Conservation (phyloP, 805 yeast species). For the Cyberlindnera maritima region DNA sequence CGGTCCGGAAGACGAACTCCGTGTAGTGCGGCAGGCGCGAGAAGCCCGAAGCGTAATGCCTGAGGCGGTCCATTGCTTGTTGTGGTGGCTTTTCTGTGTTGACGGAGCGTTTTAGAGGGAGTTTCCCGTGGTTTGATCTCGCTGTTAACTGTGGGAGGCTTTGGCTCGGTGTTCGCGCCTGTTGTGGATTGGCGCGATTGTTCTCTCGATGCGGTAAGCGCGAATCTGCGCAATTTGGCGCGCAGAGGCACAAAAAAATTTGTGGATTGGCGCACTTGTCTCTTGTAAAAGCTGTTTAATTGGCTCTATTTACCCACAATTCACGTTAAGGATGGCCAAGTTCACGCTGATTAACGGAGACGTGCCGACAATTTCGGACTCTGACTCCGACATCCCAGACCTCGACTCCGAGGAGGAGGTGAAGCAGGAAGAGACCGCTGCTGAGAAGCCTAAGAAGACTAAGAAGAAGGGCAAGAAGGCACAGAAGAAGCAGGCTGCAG, state of each 20-base stretch:
- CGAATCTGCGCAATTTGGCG: slow-evolving; percentile 5
- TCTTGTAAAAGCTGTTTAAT: background rate
- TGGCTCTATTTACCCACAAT: background rate
- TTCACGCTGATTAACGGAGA: slow-evolving; percentile 45
- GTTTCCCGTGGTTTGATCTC: background rate
- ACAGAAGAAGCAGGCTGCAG: slow-evolving; percentile 21
- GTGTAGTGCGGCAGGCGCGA: slow-evolving; percentile 17
- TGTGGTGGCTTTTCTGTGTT: background rate
- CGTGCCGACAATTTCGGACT: slow-evolving; percentile 72
- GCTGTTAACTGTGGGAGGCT: too few species aligned
- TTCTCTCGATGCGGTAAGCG: background rate
- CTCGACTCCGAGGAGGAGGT: slow-evolving; percentile 46
- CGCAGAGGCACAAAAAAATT: slow-evolving; percentile 17
- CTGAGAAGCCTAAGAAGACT: slow-evolving; percentile 4
- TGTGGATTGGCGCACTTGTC: slow-evolving; percentile 16
- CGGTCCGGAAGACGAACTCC: slow-evolving; percentile 16
- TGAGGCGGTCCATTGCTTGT: slow-evolving; percentile 2
- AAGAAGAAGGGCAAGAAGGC: slow-evolving; percentile 1
- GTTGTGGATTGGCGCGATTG: background rate
- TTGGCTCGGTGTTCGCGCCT: too few species aligned
- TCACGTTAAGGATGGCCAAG: slow-evolving; percentile 22
- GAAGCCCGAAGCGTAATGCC: slow-evolving; percentile 16
- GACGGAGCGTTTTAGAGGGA: background rate
- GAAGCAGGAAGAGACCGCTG: slow-evolving; percentile 14
- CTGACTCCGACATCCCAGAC: slow-evolving; percentile 66